Evolutionary conservation across 2,329 filamentous ascomycete species (phyloP).

Genomic region (Penicillium sp.): DNA sequence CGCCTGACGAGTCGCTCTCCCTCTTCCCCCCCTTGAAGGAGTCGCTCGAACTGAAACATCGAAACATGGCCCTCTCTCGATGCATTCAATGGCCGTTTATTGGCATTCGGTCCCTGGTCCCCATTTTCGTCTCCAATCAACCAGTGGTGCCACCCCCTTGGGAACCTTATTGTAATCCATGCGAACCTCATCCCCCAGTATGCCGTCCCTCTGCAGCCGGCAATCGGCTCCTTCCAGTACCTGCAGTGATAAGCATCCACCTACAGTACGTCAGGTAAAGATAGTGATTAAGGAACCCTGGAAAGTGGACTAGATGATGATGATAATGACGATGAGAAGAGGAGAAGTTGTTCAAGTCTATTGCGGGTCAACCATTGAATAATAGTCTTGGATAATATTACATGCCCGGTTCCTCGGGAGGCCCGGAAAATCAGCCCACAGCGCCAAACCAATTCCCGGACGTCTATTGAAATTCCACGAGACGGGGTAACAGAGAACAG

Average conservation of each 20-base stretch:
- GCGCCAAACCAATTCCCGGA: slow-evolving; percentile 27
- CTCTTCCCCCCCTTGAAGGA: neutral
- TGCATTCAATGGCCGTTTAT: neutral
- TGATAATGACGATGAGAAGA: slow-evolving; percentile 14
- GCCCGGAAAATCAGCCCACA: slow-evolving; percentile 32
- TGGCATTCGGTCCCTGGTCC: neutral
- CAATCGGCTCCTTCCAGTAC: slow-evolving; percentile 13
- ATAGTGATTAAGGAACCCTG: slow-evolving; percentile 8
- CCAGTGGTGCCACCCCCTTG: neutral
- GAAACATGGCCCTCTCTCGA: slow-evolving; percentile 12
- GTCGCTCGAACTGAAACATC: slow-evolving; percentile 12
- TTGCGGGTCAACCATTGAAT: slow-evolving; percentile 37
- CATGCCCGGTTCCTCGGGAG: slow-evolving; percentile 37
- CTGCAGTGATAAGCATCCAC: slow-evolving; percentile 23
- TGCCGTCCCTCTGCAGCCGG: neutral
- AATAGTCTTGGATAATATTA: slow-evolving; percentile 43
- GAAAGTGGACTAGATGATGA: neutral
- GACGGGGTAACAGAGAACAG: slow-evolving; percentile 27
- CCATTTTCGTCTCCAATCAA: neutral
- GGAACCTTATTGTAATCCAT: neutral
- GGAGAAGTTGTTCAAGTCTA: slow-evolving; percentile 34
- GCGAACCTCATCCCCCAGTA: neutral
- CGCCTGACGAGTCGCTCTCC: slow-evolving; percentile 22
- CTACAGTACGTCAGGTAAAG: slow-evolving; percentile 29
- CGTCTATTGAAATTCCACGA: slow-evolving; percentile 24